Base-by-base conservation (phyloP, 305 asterid genomes). In the Stenogyne calaminthoides region DNA sequence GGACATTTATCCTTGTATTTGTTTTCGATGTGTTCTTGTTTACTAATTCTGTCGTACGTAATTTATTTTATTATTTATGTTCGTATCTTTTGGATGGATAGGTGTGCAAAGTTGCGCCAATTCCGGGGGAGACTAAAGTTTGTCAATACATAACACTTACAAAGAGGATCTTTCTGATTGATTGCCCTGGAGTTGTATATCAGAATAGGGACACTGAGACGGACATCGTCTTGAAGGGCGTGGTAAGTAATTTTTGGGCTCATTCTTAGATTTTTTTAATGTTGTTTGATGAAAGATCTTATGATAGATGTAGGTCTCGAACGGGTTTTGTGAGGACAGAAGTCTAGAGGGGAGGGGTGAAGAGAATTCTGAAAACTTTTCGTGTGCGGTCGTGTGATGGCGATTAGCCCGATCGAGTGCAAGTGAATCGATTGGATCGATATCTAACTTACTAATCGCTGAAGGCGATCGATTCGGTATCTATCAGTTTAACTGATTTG, bases 91-190 rank as follows among this genome's bases (percentile, higher is more conserved):
- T 72, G 67, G 22, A 72, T 77, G 67, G 44, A 62, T 76, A 94
- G 98, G 98, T 94, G 42, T 94, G 99, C 85, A 90, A 92, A 86
- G 98, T 90, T 70, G 99, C 99, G 39, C 98, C 98, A 32, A 95
- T 95, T 54, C 99, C 97, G 0, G 97, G 99, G 77, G 99, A 95
- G 81, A 95, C 99, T 27, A 95, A 95, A 89, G 96, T 92, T 70
- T 92, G 99, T 98, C 99, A 92, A 75, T 92, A 95, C 77, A 95
- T 95, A 18, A 95, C 96, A 60, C 95, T 95, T 37, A 90, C 99
- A 61, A 95, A 95, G 80, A 86, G 74, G 86, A 92, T 95, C 69
- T 90, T 90, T 87, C 83, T 95, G 80, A 92, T 95, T 71, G 98
- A 95, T 78, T 95, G 97, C 82, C 97, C 99, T 56, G 97, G 99